These are phyloP conservation scores for Globisporangium lucens DNA, from an alignment of 352 stramenopile genomes.

Conservation along the genomic window DNA sequence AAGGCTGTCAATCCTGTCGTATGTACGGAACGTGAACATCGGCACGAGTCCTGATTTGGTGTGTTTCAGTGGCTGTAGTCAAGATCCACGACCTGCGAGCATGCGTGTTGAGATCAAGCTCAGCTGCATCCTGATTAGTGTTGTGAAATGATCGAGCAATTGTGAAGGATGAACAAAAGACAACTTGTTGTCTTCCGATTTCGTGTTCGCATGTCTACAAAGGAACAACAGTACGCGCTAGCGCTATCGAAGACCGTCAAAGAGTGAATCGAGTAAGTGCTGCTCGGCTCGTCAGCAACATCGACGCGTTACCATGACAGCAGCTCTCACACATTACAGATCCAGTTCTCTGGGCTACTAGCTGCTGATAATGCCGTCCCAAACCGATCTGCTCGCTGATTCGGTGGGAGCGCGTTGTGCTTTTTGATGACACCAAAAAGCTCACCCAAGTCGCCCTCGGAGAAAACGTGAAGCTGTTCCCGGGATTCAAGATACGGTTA, in stretches of 20 bases:
- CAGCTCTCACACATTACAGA: neutral
- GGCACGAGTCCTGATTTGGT: neutral
- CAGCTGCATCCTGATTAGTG: neutral
- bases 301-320: neutral
- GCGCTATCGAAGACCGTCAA: neutral
- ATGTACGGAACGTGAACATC: neutral
- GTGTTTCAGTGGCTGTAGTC: neutral
- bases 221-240: neutral
- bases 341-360: too few species aligned
- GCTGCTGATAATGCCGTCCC: neutral
- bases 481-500: neutral
- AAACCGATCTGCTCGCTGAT: neutral
- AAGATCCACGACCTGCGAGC: neutral
- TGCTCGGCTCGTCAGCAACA: neutral
- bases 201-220: neutral
- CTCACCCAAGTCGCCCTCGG: neutral
- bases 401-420: slow-evolving; percentile 1
- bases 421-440: neutral
- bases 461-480: neutral
- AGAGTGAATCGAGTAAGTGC: neutral
- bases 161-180: neutral
- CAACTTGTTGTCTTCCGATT: neutral
- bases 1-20: neutral
- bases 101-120: neutral
- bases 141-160: neutral